phyloP scores from a whole-genome alignment of 1,284 basidiomycete species.

The Fomitopsis palustris region DNA sequence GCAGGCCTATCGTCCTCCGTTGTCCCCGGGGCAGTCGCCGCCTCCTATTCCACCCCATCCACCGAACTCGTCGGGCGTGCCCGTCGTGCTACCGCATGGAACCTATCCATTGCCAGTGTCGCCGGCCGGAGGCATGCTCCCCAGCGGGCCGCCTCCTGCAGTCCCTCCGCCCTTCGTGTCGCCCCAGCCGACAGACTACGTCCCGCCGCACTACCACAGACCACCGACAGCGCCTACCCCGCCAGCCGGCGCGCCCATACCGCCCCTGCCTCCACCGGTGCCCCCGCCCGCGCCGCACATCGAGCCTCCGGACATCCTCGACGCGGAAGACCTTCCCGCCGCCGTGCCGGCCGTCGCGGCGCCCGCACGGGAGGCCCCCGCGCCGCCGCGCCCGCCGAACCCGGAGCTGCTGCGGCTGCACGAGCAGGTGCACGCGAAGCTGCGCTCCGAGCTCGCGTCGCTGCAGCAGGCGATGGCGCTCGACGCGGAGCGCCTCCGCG shows the following conservation, averaged over 20 bases:
- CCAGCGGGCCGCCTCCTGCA: conserved; percentile 12
- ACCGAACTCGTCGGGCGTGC: conserved; percentile 8
- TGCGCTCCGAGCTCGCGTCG: conserved; percentile 66
- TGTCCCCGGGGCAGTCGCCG: conserved; percentile 6
- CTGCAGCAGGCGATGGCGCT: conserved; percentile 63
- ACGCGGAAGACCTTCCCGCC: conserved; percentile 31
- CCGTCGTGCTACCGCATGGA: conserved; percentile 3
- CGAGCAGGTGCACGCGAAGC: conserved; percentile 71
- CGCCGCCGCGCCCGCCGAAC: conserved; percentile 84
- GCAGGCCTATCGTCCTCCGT: not conserved
- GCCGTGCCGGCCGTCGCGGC: conserved; percentile 11
- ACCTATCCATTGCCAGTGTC: conserved; percentile 4
- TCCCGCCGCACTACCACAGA: conserved; percentile 11
- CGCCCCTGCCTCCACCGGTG: conserved; percentile 10
- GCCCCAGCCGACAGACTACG: conserved; percentile 15
- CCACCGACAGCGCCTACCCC: conserved; percentile 23
- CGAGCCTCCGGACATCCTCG: conserved; percentile 32
- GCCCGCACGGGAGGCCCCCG: conserved; percentile 29
- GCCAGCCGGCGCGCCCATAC: conserved; percentile 16
- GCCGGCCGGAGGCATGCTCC: conserved; percentile 4
- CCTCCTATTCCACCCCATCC: conserved; percentile 11
- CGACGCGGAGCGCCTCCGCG: conserved; percentile 74
- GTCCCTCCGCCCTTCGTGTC: conserved; percentile 23
- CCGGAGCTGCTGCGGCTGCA: conserved; percentile 88
- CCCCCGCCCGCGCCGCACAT: conserved; percentile 25